phyloP scores from a whole-genome alignment of 768 basidiomycete species.

The Ramaria rubella region DNA sequence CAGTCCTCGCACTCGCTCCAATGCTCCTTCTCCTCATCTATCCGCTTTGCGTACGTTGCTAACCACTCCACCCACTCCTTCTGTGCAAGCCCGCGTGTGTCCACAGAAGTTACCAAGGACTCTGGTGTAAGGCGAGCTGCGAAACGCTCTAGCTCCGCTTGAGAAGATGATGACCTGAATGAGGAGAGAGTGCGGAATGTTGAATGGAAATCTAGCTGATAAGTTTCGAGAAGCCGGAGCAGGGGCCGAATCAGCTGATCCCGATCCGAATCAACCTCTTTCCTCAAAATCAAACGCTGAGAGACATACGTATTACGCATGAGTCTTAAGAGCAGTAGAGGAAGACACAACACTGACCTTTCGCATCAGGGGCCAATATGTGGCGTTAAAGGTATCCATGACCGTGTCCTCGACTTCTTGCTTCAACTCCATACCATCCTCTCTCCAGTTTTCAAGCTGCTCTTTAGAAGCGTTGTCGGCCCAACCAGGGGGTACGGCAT shows the following conservation, averaged over 20 bases:
- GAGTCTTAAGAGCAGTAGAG: not conserved
- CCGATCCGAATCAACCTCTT: constrained; percentile 53
- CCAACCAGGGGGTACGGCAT: constrained; percentile 57
- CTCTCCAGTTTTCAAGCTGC: constrained; percentile 55
- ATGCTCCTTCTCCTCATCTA: constrained; percentile 44
- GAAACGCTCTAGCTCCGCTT: constrained; percentile 2
- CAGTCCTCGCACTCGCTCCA: constrained; percentile 33
- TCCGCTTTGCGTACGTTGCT: constrained; percentile 49
- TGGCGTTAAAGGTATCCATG: constrained; percentile 50
- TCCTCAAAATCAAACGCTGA: constrained; percentile 72
- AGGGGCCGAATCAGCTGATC: constrained; percentile 54
- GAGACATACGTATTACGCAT: not conserved
- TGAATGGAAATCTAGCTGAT: constrained; percentile 81
- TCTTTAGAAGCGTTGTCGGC: constrained; percentile 45
- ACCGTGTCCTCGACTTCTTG: constrained; percentile 57
- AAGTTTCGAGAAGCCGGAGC: constrained; percentile 63
- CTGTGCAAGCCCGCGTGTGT: constrained; percentile 32
- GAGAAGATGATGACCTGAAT: constrained; percentile 44
- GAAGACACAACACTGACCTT: constrained; percentile 38
- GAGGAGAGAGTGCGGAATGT: constrained; percentile 68
- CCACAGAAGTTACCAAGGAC: constrained; percentile 9
- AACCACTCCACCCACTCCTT: constrained; percentile 61
- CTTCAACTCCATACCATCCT: constrained; percentile 45
- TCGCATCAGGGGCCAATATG: constrained; percentile 66
- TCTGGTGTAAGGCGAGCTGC: constrained; percentile 7